Evolutionary conservation across 192 early-diverging fungal species (phyloP).

Genomic region (Entomortierella beljakovae): DNA sequence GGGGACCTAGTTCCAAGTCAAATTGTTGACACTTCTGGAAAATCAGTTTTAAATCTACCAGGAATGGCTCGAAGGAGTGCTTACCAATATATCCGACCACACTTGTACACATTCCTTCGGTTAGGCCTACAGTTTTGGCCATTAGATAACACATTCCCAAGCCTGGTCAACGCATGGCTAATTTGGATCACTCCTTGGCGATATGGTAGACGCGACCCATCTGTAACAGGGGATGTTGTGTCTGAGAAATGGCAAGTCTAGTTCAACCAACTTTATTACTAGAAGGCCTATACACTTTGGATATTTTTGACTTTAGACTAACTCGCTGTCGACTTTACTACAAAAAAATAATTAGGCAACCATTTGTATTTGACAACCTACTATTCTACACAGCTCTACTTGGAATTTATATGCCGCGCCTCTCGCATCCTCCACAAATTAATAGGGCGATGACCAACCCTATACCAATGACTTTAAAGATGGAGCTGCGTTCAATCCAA

Average conservation of each 20-base stretch:
- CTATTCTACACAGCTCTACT: constrained; percentile 41
- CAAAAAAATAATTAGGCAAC: too few relatives aligned
- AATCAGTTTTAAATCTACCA: constrained; percentile 26
- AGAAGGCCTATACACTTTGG: too few relatives aligned
- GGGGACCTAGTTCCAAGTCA: constrained; percentile 36
- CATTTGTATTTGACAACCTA: constrained; percentile 47
- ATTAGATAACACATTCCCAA: constrained; percentile 37
- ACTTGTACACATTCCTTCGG: constrained; percentile 35
- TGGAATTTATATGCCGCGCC: constrained; percentile 32
- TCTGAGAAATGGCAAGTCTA: constrained; percentile 40
- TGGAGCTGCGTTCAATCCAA: constrained; percentile 39
- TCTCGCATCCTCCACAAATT: constrained; percentile 29
- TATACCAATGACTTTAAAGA: constrained; percentile 24
- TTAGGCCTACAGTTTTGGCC: constrained; percentile 41
- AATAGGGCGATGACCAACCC: constrained; percentile 11
- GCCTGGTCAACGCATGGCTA: constrained; percentile 36
- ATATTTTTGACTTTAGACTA: too few relatives aligned
- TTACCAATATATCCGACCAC: constrained; percentile 44
- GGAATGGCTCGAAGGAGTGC: constrained; percentile 47
- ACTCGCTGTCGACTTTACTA: too few relatives aligned
- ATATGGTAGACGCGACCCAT: constrained; percentile 37
- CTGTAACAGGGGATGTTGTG: constrained; percentile 23
- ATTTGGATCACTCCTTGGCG: constrained; percentile 51
- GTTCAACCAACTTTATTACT: background rate
- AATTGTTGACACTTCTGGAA: constrained; percentile 18